phyloP scores from a whole-genome alignment of 2,329 filamentous ascomycete genomes.

The Hypoxylon sp. region DNA sequence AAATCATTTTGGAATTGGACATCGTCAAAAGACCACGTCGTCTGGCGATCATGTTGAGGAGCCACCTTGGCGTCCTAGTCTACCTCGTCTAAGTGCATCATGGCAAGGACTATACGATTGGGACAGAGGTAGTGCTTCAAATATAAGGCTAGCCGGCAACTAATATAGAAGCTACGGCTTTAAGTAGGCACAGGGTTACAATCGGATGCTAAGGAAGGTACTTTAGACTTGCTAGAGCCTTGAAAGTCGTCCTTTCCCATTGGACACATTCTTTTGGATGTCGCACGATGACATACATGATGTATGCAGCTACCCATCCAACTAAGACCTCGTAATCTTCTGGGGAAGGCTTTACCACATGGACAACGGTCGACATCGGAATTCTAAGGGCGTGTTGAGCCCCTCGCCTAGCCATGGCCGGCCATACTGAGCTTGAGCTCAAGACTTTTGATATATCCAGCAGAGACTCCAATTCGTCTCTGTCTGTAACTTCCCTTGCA shows the following conservation, averaged over 20 bases:
- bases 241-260: constrained; percentile 4
- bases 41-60: too few species aligned
- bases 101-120: neutral
- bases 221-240: neutral
- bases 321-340: neutral
- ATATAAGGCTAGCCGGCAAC: neutral
- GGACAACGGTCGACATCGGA: neutral
- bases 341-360: neutral
- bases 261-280: neutral
- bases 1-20: too few species aligned
- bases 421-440: constrained; percentile 45
- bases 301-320: neutral
- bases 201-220: neutral
- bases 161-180: constrained; percentile 19
- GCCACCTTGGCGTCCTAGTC: too few species aligned
- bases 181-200: neutral
- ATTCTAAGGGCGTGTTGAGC: constrained; percentile 2
- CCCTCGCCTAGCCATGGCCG: constrained; percentile 41
- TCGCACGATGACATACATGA: neutral
- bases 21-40: too few species aligned
- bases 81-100: neutral
- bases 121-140: neutral
- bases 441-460: constrained; percentile 48
- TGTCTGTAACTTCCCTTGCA: constrained; percentile 47
- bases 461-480: constrained; percentile 30